A percentile compares a stretch with the other conserved stretches of the same genome.
Conservation (phyloP, 2,329 filamentous ascomycete species). For the Trichophyton schoenleinii region DNA sequence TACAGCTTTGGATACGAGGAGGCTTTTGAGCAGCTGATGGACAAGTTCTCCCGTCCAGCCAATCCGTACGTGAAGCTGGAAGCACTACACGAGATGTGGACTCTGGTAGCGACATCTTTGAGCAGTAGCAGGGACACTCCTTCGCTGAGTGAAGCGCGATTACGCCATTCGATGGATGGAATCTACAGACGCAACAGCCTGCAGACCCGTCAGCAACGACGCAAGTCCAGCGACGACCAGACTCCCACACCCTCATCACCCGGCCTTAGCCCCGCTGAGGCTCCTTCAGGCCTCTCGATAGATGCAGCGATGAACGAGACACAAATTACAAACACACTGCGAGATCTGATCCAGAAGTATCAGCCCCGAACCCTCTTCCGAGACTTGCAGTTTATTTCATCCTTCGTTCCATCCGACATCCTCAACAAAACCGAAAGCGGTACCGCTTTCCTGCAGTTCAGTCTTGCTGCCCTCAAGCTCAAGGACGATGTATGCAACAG, state of each 20-base stretch:
- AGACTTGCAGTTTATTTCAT: conserved; percentile 60
- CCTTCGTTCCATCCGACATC: conserved; percentile 46
- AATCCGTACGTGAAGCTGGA: conserved; percentile 80
- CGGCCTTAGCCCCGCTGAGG: conserved; percentile 12
- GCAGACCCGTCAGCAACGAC: conserved; percentile 10
- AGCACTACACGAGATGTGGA: conserved; percentile 68
- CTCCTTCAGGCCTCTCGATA: conserved; percentile 27
- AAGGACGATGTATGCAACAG: conserved; percentile 79
- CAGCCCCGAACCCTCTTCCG: conserved; percentile 72
- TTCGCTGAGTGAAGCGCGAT: conserved; percentile 14
- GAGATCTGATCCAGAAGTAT: conserved; percentile 54
- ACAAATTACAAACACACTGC: conserved; percentile 52
- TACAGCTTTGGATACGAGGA: conserved; percentile 60
- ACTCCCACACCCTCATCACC: conserved; percentile 12
- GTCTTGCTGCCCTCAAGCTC: conserved; percentile 71
- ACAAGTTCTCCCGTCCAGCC: conserved; percentile 77
- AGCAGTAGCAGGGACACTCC: conserved; percentile 14
- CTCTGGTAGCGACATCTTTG: conserved; percentile 65
- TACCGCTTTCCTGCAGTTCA: conserved; percentile 84
- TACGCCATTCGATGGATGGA: conserved; percentile 25
- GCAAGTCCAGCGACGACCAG: conserved; percentile 3
- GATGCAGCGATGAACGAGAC: conserved; percentile 46
- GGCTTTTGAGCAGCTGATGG: conserved; percentile 66
- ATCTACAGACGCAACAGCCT: conserved; percentile 11
- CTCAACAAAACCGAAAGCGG: conserved; percentile 47